A percentile compares a stretch with the other conserved stretches of the same genome.
phyloP scores from a whole-genome alignment of 106 monocot genomes.

The Chionographis japonica region DNA sequence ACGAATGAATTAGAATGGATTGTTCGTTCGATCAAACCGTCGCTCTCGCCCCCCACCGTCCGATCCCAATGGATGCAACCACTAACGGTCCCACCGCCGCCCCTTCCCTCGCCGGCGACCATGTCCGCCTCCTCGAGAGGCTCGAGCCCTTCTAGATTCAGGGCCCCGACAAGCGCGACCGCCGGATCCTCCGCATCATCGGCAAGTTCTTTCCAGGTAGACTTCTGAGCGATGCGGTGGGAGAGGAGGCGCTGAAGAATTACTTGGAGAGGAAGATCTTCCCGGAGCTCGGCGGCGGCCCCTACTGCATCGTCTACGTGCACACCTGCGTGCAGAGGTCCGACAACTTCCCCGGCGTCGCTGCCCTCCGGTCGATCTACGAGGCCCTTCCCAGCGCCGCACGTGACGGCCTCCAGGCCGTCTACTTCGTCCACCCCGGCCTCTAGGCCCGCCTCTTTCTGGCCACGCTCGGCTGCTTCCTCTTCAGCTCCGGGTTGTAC shows the following conservation, averaged over 20 bases:
- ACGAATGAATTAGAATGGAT: too few species aligned
- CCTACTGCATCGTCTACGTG: slow-evolving; percentile 66
- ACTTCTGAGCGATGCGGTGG: slow-evolving; percentile 26
- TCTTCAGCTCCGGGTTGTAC: slow-evolving; percentile 76
- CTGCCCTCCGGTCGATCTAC: slow-evolving; percentile 53
- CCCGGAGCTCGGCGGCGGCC: slow-evolving; percentile 33
- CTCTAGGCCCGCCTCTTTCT: slow-evolving; percentile 85
- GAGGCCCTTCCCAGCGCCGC: slow-evolving; percentile 45
- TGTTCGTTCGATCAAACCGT: background rate
- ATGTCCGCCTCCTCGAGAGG: slow-evolving; percentile 26
- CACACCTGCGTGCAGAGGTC: slow-evolving; percentile 51
- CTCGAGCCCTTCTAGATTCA: slow-evolving; percentile 55
- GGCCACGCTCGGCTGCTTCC: slow-evolving; percentile 81
- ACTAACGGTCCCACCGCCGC: background rate
- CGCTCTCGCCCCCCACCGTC: background rate
- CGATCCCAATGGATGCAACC: background rate
- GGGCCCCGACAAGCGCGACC: slow-evolving; percentile 73
- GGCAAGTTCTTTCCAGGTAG: slow-evolving; percentile 78
- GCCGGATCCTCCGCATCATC: slow-evolving; percentile 65
- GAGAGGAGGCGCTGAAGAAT: slow-evolving; percentile 37
- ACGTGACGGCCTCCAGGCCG: slow-evolving; percentile 44
- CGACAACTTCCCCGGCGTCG: slow-evolving; percentile 77
- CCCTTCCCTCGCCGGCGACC: slow-evolving; percentile 6
- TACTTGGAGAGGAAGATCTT: slow-evolving; percentile 58
- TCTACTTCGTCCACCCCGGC: slow-evolving; percentile 87